Evolutionary conservation across 768 basidiomycete genomes (phyloP), one percentile per base, ranked within the genome.

Genomic region (Tylopilus sp.): DNA sequence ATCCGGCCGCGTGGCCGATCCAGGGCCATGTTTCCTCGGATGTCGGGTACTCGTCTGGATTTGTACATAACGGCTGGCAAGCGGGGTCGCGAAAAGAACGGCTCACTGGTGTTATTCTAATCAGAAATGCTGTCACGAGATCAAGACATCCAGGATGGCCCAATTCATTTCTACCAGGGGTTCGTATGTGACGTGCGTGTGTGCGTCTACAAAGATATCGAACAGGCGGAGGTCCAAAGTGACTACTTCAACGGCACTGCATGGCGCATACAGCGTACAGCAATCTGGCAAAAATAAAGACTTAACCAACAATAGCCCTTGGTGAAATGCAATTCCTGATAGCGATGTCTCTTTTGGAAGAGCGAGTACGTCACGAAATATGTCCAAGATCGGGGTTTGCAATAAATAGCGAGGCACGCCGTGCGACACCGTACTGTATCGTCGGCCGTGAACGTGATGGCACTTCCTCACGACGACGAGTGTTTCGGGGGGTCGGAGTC

Each of bases 351-450:
- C n/a, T n/a, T n/a, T n/a, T n/a, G 15, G 33, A 13, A 7, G 40
- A 39, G 41, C 13, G 13, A 28, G 43, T 25, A 35, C 20, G 30
- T 65, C 60, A 67, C 33, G 51, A 42, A 35, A 47, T 20, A 39
- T 41, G 42, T 46, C 52, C 51, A 39, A 49, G 47, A 52, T 64
- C 63, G 33, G 89, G 88, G 67, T 91, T 91, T 21, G 86, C 85
- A 46, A 91, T 75, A 57, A 80, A 91, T 26, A 91, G 73, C 55
- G 80, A 80, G 18, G 79, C 69, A 53, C 79, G 76, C 21, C 81
- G 80, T 31, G 76, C 82, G 30, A 90, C 75, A 12, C 86, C 87
- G 64, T 90, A 91, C 23, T 78, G 74, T 33, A 82, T 72, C 39
- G 65, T 67, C 45, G 69, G 57, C 46, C 71, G 68, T 46, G 71